These are phyloP conservation scores for Hericium rajendrae DNA, from an alignment of 768 basidiomycete genomes.

Conservation along the genomic window DNA sequence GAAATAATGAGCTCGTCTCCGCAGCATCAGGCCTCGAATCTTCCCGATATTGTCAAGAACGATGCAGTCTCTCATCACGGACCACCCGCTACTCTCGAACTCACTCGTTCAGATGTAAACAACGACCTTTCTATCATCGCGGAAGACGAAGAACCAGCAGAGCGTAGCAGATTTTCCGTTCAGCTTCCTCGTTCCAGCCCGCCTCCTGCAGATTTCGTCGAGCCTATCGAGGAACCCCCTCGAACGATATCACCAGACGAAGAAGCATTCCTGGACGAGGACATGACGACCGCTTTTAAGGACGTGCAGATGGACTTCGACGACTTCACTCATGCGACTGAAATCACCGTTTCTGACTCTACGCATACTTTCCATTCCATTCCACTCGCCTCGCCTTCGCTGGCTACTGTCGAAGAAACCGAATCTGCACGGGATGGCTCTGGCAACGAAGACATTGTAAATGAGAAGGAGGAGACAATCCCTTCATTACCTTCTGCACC, in stretches of 20 bases:
- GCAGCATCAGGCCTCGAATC: not conserved
- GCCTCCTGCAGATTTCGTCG: not conserved
- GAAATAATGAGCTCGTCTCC: constrained; percentile 1
- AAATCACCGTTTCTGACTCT: constrained; percentile 20
- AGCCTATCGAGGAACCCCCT: constrained; percentile 1
- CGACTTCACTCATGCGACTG: constrained; percentile 14
- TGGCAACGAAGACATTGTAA: not conserved
- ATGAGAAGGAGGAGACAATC: constrained; percentile 18
- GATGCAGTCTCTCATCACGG: not conserved
- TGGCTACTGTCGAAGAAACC: constrained; percentile 19
- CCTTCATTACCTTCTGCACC: not conserved
- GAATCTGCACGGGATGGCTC: not conserved
- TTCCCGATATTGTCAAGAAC: not conserved
- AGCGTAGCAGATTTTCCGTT: constrained; percentile 22
- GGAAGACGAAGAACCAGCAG: constrained; percentile 48
- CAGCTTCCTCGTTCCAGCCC: not conserved
- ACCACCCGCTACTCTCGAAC: not conserved
- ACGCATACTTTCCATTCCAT: constrained; percentile 8
- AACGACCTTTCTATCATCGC: constrained; percentile 60
- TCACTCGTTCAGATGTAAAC: constrained; percentile 8
- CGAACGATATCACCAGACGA: too few species aligned
- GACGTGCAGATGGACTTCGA: not conserved
- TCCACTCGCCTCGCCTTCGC: constrained; percentile 30
- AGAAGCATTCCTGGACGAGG: not conserved
- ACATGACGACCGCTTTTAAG: not conserved